Conservation (phyloP, 768 basidiomycete genomes). For the Wakefieldia striispora region DNA sequence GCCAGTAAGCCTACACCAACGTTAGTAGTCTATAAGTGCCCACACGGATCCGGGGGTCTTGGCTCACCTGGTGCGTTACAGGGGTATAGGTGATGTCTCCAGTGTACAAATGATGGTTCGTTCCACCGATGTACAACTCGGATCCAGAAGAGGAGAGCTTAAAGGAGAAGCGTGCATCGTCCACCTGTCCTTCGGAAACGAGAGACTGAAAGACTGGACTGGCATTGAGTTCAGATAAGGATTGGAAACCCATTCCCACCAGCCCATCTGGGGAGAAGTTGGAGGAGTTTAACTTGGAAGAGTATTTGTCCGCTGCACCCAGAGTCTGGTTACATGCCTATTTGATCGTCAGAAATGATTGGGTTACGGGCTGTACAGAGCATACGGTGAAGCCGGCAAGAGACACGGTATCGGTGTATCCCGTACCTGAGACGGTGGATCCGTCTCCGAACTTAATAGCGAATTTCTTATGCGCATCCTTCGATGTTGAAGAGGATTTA, state of each 20-base stretch:
- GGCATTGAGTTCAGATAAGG: slow-evolving; percentile 26
- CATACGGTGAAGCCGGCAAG: slow-evolving; percentile 12
- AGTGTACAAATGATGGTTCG: slow-evolving; percentile 34
- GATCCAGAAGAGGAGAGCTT: neutral
- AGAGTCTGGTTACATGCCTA: slow-evolving; percentile 17
- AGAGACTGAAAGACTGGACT: slow-evolving; percentile 36
- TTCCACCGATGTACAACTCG: slow-evolving; percentile 41
- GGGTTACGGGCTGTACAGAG: neutral
- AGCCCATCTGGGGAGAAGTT: slow-evolving; percentile 23
- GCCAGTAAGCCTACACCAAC: slow-evolving; percentile 1
- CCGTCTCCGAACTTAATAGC: neutral
- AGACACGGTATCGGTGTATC: slow-evolving; percentile 10
- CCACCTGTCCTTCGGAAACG: neutral
- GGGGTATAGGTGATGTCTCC: slow-evolving; percentile 34
- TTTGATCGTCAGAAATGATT: neutral
- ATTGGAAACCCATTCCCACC: slow-evolving; percentile 44
- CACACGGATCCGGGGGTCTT: neutral
- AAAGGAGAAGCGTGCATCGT: neutral
- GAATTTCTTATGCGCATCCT: slow-evolving; percentile 1
- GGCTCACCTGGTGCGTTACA: slow-evolving; percentile 21
- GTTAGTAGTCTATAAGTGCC: neutral
- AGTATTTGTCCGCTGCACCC: slow-evolving; percentile 14
- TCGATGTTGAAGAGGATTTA: slow-evolving; percentile 4
- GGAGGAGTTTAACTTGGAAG: no score
- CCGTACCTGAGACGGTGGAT: slow-evolving; percentile 1